Conservation (phyloP, 352 stramenopile genomes). For the Phytophthora hybrid region DNA sequence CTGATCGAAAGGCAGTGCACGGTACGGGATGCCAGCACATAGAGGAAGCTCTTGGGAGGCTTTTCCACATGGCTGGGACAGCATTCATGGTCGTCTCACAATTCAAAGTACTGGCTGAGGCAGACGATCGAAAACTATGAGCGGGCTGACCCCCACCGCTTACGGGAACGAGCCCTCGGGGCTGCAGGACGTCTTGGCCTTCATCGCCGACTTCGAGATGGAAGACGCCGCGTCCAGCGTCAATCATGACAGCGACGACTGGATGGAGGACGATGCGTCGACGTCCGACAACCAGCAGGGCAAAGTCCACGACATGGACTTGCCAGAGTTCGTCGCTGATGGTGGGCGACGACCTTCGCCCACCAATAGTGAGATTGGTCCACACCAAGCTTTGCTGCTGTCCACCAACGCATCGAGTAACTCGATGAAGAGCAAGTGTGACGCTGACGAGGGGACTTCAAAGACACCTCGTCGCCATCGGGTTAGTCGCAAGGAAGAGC, state of each 20-base stretch:
- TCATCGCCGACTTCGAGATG: slow-evolving; percentile 44
- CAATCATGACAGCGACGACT: slow-evolving; percentile 14
- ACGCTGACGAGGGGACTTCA: background rate
- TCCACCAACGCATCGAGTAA: background rate
- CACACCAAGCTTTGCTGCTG: background rate
- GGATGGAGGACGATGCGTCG: slow-evolving; percentile 9
- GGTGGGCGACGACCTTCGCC: slow-evolving; percentile 4
- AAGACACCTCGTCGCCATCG: slow-evolving; percentile 22
- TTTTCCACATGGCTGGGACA: slow-evolving; percentile 31
- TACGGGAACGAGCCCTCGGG: slow-evolving; percentile 23
- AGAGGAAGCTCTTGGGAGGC: slow-evolving; percentile 9
- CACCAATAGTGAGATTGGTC: background rate
- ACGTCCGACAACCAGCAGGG: background rate
- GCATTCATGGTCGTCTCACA: slow-evolving; percentile 18
- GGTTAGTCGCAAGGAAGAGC: slow-evolving; percentile 45
- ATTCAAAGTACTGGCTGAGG: slow-evolving; percentile 22
- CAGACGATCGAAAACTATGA: slow-evolving; percentile 22
- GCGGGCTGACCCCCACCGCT: slow-evolving; percentile 21
- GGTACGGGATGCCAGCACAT: background rate
- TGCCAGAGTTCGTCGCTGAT: slow-evolving; percentile 18
- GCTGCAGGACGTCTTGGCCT: slow-evolving; percentile 40
- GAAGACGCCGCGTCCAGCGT: slow-evolving; percentile 16
- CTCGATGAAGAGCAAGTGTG: background rate
- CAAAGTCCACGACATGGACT: background rate
- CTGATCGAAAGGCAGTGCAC: slow-evolving; percentile 14